Evolutionary conservation across 2,329 filamentous ascomycete species (phyloP).

Genomic region (Cladophialophora chaetospira): DNA sequence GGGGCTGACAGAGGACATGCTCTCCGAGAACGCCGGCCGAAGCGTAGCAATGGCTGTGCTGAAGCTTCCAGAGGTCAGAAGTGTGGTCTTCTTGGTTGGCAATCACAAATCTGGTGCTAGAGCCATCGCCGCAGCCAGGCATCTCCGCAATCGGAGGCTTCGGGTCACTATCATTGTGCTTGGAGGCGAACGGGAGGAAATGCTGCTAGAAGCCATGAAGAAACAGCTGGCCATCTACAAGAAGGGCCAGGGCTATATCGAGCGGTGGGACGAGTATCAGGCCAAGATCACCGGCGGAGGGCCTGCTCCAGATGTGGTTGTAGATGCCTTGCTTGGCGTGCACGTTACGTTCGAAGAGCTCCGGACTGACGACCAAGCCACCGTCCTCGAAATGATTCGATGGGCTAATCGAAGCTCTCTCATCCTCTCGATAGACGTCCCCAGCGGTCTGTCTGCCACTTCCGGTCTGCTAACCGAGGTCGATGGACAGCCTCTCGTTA

Average conservation of each 20-base stretch:
- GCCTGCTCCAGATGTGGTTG: slow-evolving; percentile 73
- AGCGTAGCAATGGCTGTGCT: slow-evolving; percentile 84
- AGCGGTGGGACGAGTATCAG: slow-evolving; percentile 61
- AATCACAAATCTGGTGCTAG: slow-evolving; percentile 88
- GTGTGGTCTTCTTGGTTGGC: slow-evolving; percentile 80
- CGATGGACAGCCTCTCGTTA: slow-evolving; percentile 76
- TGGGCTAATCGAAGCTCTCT: slow-evolving; percentile 77
- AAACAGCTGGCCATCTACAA: slow-evolving; percentile 83
- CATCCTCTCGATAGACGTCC: slow-evolving; percentile 85
- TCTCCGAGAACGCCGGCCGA: slow-evolving; percentile 87
- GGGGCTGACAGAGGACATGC: slow-evolving; percentile 82
- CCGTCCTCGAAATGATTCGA: slow-evolving; percentile 84
- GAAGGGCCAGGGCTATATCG: slow-evolving; percentile 75
- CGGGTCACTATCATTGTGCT: slow-evolving; percentile 82
- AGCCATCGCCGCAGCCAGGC: slow-evolving; percentile 80
- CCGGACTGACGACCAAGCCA: slow-evolving; percentile 76
- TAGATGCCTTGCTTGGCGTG: slow-evolving; percentile 85
- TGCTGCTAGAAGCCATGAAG: slow-evolving; percentile 76
- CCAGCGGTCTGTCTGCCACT: slow-evolving; percentile 63
- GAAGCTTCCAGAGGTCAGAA: slow-evolving; percentile 47
- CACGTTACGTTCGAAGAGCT: slow-evolving; percentile 88
- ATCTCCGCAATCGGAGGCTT: slow-evolving; percentile 79
- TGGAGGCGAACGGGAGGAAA: slow-evolving; percentile 78
- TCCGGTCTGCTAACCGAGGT: slow-evolving; percentile 57
- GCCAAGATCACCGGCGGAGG: slow-evolving; percentile 37